Evolutionary conservation across 2,329 filamentous ascomycete species (phyloP).

Genomic region (Claviceps sorghi): DNA sequence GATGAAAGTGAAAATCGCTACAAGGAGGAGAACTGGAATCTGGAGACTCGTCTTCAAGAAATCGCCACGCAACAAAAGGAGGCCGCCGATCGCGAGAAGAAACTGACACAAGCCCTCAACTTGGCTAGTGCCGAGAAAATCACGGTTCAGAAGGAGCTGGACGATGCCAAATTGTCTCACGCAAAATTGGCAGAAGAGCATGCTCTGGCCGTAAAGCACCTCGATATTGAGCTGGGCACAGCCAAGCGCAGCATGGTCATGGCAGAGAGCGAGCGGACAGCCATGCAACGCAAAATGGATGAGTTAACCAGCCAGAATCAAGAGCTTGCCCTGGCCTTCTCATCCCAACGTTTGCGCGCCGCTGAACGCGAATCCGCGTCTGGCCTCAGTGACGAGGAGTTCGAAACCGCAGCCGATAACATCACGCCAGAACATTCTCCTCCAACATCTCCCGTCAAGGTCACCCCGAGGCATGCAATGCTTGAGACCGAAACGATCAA

Average conservation of each 20-base stretch:
- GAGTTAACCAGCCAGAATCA: conserved; percentile 81
- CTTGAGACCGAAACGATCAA: conserved; percentile 94
- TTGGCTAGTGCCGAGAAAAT: conserved; percentile 60
- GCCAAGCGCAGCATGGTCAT: conserved; percentile 67
- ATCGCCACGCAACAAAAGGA: conserved; percentile 60
- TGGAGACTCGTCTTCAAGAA: conserved; percentile 87
- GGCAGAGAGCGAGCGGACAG: conserved; percentile 63
- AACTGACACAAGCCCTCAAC: conserved; percentile 59
- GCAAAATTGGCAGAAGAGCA: conserved; percentile 73
- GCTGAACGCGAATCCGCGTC: conserved; percentile 49
- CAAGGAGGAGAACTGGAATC: conserved; percentile 97
- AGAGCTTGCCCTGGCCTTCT: conserved; percentile 73
- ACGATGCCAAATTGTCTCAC: conserved; percentile 72
- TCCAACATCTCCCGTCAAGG: conserved; percentile 78
- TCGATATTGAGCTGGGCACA: conserved; percentile 76
- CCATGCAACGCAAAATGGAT: conserved; percentile 71
- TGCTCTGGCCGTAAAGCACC: conserved; percentile 58
- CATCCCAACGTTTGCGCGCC: conserved; percentile 53
- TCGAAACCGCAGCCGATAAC: conserved; percentile 51
- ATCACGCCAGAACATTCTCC: conserved; percentile 80
- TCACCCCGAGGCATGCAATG: conserved; percentile 75
- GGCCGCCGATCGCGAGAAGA: conserved; percentile 67
- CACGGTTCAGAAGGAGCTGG: conserved; percentile 67
- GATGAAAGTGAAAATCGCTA: conserved; percentile 93
- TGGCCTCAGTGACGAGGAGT: conserved; percentile 45